Conservation (phyloP, 2,329 filamentous ascomycete genomes). For the Laburnicola sp. region DNA sequence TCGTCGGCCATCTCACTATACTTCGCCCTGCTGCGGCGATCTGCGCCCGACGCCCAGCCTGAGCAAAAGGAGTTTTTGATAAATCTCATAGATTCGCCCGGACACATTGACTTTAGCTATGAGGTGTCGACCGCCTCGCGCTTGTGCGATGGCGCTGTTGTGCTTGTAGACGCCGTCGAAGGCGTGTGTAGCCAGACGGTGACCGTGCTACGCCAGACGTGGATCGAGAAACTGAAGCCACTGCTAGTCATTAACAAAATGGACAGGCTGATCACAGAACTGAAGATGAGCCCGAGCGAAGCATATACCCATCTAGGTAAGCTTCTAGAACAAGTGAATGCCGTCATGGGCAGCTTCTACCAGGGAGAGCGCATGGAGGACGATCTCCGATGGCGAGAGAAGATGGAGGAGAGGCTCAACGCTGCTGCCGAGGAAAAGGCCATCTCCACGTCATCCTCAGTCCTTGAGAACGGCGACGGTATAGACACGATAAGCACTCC, state of each 20-base stretch:
- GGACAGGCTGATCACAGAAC: slow-evolving; percentile 88
- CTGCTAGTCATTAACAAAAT: slow-evolving; percentile 98
- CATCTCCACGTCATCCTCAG: slow-evolving; percentile 50
- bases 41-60: slow-evolving; percentile 67
- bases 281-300: slow-evolving; percentile 89
- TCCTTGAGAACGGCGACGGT: slow-evolving; percentile 59
- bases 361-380: slow-evolving; percentile 99
- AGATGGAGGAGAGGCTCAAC: slow-evolving; percentile 81
- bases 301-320: slow-evolving; percentile 88
- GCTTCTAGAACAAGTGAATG: slow-evolving; percentile 93
- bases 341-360: slow-evolving; percentile 95
- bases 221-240: slow-evolving; percentile 93
- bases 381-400: slow-evolving; percentile 92
- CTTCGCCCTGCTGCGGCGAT: slow-evolving; percentile 85
- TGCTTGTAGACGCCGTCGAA: slow-evolving; percentile 94
- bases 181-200: slow-evolving; percentile 98
- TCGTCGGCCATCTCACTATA: slow-evolving; percentile 96
- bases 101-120: slow-evolving; percentile 98
- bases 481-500: slow-evolving; percentile 53
- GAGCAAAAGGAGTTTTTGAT: slow-evolving; percentile 88
- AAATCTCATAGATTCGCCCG: slow-evolving; percentile 96
- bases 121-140: slow-evolving; percentile 96
- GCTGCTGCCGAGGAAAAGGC: slow-evolving; percentile 69
- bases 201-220: slow-evolving; percentile 90
- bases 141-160: slow-evolving; percentile 90